Conservation (phyloP, 2,329 filamentous ascomycete genomes). For the Exophiala mesophila region DNA sequence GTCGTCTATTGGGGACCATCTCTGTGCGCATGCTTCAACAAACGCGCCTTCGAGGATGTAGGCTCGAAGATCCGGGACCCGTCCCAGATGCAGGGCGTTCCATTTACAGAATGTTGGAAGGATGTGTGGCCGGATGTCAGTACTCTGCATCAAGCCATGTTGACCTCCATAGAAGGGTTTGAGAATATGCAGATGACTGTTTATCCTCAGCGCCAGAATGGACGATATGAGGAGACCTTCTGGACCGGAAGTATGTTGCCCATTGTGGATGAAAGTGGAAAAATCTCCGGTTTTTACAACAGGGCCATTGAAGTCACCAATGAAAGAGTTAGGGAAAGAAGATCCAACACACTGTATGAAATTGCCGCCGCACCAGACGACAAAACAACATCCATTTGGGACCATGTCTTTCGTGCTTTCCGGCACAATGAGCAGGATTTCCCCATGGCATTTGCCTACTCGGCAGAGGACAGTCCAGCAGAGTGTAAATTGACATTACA, state of each 20-base stretch:
- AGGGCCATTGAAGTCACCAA: constrained; percentile 45
- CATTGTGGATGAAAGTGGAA: constrained; percentile 38
- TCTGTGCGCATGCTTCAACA: constrained; percentile 14
- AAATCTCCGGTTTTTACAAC: constrained; percentile 46
- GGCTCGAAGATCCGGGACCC: constrained; percentile 3
- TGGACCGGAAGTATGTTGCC: constrained; percentile 48
- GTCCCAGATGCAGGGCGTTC: constrained; percentile 9
- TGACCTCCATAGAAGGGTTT: background rate
- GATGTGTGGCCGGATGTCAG: constrained; percentile 12
- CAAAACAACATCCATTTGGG: constrained; percentile 48
- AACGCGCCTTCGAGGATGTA: constrained; percentile 9
- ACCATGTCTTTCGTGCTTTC: constrained; percentile 42
- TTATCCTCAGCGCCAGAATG: constrained; percentile 26
- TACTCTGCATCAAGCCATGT: constrained; percentile 7
- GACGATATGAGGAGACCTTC: constrained; percentile 45
- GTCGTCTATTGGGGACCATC: constrained; percentile 35
- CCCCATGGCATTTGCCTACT: constrained; percentile 50
- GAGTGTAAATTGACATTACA: constrained; percentile 17
- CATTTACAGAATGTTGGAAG: constrained; percentile 17
- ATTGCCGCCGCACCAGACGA: constrained; percentile 41
- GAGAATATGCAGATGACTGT: constrained; percentile 5
- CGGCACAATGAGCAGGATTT: constrained; percentile 46
- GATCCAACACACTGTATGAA: constrained; percentile 40
- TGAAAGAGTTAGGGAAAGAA: constrained; percentile 34
- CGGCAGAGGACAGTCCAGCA: constrained; percentile 38